Base-by-base conservation (phyloP, 2,329 filamentous ascomycete species). In the Thelonectria discophora region DNA sequence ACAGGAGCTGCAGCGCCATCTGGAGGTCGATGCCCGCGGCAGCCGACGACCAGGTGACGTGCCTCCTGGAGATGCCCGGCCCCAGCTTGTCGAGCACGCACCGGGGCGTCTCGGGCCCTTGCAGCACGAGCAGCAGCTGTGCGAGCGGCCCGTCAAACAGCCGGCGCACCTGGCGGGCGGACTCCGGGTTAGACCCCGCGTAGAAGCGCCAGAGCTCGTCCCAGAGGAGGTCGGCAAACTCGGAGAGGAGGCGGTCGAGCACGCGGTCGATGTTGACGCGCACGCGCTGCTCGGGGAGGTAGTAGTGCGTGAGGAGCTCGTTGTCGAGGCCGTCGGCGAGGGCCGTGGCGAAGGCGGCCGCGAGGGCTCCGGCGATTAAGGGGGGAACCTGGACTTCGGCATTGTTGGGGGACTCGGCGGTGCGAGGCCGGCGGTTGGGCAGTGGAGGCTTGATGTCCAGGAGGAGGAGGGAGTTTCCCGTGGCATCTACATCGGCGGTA, bases 141-240 rank as follows among this genome's bases (percentile, higher is more conserved):
- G 74, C 73, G n/a, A 78, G 67, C 6, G 76, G 76, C 0, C 76
- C 76, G 37, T 77, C 74, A 12, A 78, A 78, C 3, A 78, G 63
- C 5, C 75, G 69, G 20, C 66, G 67, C 43, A 77, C 71, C 48
- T 77, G 76, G 15, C 69, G 70, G 1, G 68, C 65, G 4, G 70
- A 72, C n/a, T 70, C 66, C 3, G 71, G 72, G 56, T 69, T 66
- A 3, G 67, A 72, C 34, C 66, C 57, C 45, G 71, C 71, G 47
- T 78, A 77, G 47, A 76, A 77, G 4, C 60, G 46, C 68, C 72
- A 77, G 4, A 78, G 67, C 49, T 78, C 76, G 55, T 77, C 75
- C 76, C 76, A 78, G 43, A 78, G 58, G 47, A 69, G 65, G 10
- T 61, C 60, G 2, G 73, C 75, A 21, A 78, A 78, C 8, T 72